Conservation (phyloP, 1,284 basidiomycete genomes). For the Pyrrhoderma noxium region DNA sequence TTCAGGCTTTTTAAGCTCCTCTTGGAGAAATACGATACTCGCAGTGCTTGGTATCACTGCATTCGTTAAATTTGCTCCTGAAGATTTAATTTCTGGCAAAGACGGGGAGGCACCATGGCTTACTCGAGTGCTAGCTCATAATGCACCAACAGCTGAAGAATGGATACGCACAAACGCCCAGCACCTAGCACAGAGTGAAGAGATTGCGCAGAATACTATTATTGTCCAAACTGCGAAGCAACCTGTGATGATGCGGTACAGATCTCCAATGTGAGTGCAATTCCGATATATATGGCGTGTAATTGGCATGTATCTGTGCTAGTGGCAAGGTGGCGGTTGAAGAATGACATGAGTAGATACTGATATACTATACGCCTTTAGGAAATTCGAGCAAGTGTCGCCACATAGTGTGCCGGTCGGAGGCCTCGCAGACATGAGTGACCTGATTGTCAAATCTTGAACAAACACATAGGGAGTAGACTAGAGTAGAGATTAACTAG, state of each 20-base stretch:
- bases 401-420: constrained; percentile 46
- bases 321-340: background rate
- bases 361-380: constrained; percentile 21
- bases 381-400: constrained; percentile 43
- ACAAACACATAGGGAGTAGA: constrained; percentile 22
- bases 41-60: constrained; percentile 39
- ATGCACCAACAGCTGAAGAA: constrained; percentile 39
- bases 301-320: background rate
- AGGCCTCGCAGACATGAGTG: constrained; percentile 34
- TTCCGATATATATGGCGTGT: background rate
- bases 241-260: constrained; percentile 50
- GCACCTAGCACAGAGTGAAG: constrained; percentile 45
- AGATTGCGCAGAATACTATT: constrained; percentile 37
- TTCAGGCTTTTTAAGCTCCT: constrained; percentile 50
- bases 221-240: constrained; percentile 44
- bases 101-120: constrained; percentile 45
- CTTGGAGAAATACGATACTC: constrained; percentile 55
- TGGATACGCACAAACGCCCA: constrained; percentile 49
- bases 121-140: constrained; percentile 54
- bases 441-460: constrained; percentile 37
- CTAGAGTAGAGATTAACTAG: background rate
- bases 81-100: constrained; percentile 19
- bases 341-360: background rate
- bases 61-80: constrained; percentile 62
- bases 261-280: constrained; percentile 61